Percentiles rank a stretch among this genome's conserved stretches.
Evolutionary conservation across 2,329 filamentous ascomycete genomes (phyloP).

Genomic region (Botryotinia calthae): DNA sequence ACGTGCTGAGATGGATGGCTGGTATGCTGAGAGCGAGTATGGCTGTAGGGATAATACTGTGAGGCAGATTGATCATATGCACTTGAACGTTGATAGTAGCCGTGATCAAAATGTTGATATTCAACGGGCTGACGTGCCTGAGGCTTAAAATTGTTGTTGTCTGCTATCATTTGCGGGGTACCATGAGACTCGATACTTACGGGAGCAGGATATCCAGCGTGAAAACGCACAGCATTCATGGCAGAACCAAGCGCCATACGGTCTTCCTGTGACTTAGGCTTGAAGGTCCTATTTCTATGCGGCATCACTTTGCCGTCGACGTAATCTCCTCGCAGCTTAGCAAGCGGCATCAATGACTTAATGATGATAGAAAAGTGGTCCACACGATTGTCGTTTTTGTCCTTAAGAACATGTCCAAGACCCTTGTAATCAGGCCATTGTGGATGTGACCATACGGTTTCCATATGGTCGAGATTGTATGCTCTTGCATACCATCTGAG

Average conservation of each 20-base stretch:
- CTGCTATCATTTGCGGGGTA: neutral
- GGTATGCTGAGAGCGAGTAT: neutral
- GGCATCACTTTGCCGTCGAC: neutral
- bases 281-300: neutral
- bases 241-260: slow-evolving; percentile 4
- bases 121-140: neutral
- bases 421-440: neutral
- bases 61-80: neutral
- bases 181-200: neutral
- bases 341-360: slow-evolving; percentile 5
- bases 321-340: slow-evolving; percentile 1
- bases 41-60: neutral
- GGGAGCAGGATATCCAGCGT: neutral
- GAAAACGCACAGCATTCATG: neutral
- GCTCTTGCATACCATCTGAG: slow-evolving; percentile 27
- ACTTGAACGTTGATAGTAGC: neutral
- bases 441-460: neutral
- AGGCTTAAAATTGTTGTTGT: neutral
- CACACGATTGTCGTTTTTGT: neutral
- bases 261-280: neutral
- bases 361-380: neutral
- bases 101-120: neutral
- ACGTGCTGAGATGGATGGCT: neutral
- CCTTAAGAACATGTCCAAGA: neutral
- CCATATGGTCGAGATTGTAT: slow-evolving; percentile 18